These are phyloP conservation scores for Beta lomatogona DNA, from an alignment of 179 eudicot species.

Conservation along the genomic window DNA sequence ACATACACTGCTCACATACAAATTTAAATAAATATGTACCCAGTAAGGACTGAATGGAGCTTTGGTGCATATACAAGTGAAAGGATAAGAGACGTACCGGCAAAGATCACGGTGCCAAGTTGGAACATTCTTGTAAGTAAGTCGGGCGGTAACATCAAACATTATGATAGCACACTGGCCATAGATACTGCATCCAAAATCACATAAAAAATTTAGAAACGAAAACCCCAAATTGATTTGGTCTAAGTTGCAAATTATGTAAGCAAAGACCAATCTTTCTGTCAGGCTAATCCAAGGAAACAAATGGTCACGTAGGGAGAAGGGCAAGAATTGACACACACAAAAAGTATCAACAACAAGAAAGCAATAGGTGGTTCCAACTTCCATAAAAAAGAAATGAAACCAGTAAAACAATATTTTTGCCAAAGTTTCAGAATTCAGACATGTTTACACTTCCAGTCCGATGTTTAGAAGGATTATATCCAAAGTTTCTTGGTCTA, in stretches of 20 bases:
- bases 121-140: constrained; percentile 69
- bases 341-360: no score
- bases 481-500: no score
- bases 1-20: constrained; percentile 42
- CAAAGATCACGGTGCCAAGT: constrained; percentile 73
- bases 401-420: background rate
- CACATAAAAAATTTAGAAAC: background rate
- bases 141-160: constrained; percentile 66
- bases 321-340: no score
- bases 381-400: background rate
- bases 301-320: no score
- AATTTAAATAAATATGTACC: background rate
- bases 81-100: constrained; percentile 30
- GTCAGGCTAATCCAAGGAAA: no score
- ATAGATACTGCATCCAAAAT: constrained; percentile 48
- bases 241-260: background rate
- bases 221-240: background rate
- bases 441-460: background rate
- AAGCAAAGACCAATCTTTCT: no score
- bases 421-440: background rate
- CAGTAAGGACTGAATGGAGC: background rate
- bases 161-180: constrained; percentile 70
- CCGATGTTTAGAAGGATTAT: no score
- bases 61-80: background rate
- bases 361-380: no score